phyloP scores from a whole-genome alignment of 1,284 basidiomycete genomes.

The Fomes fomentarius region DNA sequence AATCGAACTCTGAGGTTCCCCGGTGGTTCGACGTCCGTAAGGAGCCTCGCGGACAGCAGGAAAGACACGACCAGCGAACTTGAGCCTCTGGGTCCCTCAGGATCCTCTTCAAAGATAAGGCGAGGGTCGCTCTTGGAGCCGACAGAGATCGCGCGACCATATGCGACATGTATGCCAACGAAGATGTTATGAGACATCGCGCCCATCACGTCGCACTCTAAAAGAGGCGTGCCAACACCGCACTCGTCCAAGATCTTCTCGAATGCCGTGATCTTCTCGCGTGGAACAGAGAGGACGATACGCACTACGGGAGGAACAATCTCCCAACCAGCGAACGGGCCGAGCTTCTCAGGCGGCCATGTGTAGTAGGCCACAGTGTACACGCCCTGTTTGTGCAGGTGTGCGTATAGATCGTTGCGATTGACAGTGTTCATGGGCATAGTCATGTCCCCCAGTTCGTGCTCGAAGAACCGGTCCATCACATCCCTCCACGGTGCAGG shows the following conservation, averaged over 20 bases:
- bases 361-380: constrained; percentile 23
- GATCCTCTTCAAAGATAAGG: constrained; percentile 39
- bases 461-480: constrained; percentile 34
- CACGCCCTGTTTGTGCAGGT: constrained; percentile 38
- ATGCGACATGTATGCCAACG: constrained; percentile 34
- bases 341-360: constrained; percentile 2
- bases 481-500: constrained; percentile 36
- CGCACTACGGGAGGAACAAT: constrained; percentile 30
- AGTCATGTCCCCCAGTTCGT: constrained; percentile 27
- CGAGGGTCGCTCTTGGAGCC: constrained; percentile 29
- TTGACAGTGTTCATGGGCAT: constrained; percentile 37
- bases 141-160: constrained; percentile 31
- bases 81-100: constrained; percentile 33
- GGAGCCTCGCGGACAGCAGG: constrained; percentile 30
- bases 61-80: constrained; percentile 41
- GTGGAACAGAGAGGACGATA: constrained; percentile 40
- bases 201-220: constrained; percentile 35
- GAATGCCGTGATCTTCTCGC: constrained; percentile 32
- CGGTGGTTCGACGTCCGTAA: constrained; percentile 32
- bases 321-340: constrained; percentile 34
- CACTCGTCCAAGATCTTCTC: constrained; percentile 11
- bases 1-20: constrained; percentile 31
- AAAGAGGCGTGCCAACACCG: constrained; percentile 33
- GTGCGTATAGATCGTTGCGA: constrained; percentile 39
- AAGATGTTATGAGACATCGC: constrained; percentile 32